These are phyloP conservation scores for Scenedesmus sp. DNA, from an alignment of 163 green algal genomes.

Conservation along the genomic window DNA sequence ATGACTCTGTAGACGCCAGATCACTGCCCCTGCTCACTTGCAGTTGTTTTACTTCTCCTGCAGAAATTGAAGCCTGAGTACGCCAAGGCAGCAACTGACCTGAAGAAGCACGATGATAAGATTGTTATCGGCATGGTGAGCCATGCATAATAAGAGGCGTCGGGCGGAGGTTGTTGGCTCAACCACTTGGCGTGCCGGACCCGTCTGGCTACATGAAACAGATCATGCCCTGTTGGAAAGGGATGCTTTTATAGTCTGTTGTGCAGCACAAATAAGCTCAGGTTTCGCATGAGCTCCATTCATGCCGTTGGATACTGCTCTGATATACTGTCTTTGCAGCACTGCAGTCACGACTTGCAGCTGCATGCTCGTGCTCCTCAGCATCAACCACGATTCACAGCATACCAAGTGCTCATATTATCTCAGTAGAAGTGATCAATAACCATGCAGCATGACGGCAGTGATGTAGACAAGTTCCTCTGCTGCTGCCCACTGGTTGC, in stretches of 20 bases:
- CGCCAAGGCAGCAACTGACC: constrained; percentile 77
- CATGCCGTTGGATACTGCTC: too few relatives aligned
- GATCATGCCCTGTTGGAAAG: background rate
- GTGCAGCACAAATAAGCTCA: too few relatives aligned
- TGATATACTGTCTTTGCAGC: too few relatives aligned
- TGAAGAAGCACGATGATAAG: constrained; percentile 72
- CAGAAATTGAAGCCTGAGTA: constrained; percentile 82
- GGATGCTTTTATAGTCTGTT: too few relatives aligned
- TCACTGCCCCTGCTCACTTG: background rate
- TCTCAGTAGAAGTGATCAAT: background rate
- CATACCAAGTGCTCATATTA: too few relatives aligned
- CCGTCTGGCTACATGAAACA: background rate
- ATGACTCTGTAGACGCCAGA: background rate
- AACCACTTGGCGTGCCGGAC: constrained; percentile 2
- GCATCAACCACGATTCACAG: too few relatives aligned
- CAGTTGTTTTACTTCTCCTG: background rate
- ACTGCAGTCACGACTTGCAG: too few relatives aligned
- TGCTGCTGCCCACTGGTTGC: background rate
- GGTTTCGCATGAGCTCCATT: too few relatives aligned
- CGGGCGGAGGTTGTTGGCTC: background rate
- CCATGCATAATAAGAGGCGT: background rate
- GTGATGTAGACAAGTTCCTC: background rate
- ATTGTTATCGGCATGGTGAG: constrained; percentile 87
- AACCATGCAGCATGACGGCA: too few relatives aligned
- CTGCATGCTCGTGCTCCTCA: too few relatives aligned